These are phyloP conservation scores for Recurvomyces mirabilis DNA, from an alignment of 495 filamentous ascomycete genomes.

Conservation along the genomic window DNA sequence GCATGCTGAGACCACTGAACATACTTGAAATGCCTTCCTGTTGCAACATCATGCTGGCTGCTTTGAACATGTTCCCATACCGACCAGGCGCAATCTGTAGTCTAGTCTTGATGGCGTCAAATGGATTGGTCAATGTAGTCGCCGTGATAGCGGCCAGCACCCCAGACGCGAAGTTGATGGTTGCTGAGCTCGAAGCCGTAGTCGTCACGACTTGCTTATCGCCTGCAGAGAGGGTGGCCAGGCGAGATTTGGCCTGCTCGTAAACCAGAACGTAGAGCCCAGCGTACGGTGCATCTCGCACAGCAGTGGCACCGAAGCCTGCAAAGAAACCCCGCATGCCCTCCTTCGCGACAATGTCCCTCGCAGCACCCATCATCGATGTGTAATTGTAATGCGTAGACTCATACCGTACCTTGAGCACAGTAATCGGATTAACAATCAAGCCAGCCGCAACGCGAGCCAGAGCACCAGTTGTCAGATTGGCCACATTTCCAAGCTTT, in stretches of 20 bases:
- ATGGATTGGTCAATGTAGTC: conserved; percentile 85
- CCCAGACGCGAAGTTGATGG: conserved; percentile 77
- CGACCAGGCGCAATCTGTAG: conserved; percentile 76
- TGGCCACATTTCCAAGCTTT: conserved; percentile 72
- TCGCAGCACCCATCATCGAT: conserved; percentile 59
- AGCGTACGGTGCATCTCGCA: conserved; percentile 89
- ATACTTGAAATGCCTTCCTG: conserved; percentile 75
- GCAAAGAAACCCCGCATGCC: conserved; percentile 80
- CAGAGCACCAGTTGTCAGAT: conserved; percentile 71
- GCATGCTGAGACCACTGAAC: conserved; percentile 75
- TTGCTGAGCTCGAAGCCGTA: conserved; percentile 44
- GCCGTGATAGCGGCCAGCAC: conserved; percentile 68
- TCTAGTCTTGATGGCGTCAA: conserved; percentile 91
- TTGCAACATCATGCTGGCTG: conserved; percentile 58
- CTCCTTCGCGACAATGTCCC: conserved; percentile 61
- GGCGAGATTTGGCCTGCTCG: conserved; percentile 66
- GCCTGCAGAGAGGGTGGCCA: conserved; percentile 33
- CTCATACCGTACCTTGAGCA: conserved; percentile 95
- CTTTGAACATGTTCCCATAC: conserved; percentile 79
- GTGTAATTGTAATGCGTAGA: conserved; percentile 71
- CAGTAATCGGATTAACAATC: conserved; percentile 90
- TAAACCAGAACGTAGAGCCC: conserved; percentile 92
- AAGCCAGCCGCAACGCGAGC: conserved; percentile 78
- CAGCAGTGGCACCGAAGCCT: conserved; percentile 86
- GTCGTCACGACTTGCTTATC: conserved; percentile 21